Conservation (phyloP, 2,329 filamentous ascomycete species). For the Trichoderma koningiopsis region DNA sequence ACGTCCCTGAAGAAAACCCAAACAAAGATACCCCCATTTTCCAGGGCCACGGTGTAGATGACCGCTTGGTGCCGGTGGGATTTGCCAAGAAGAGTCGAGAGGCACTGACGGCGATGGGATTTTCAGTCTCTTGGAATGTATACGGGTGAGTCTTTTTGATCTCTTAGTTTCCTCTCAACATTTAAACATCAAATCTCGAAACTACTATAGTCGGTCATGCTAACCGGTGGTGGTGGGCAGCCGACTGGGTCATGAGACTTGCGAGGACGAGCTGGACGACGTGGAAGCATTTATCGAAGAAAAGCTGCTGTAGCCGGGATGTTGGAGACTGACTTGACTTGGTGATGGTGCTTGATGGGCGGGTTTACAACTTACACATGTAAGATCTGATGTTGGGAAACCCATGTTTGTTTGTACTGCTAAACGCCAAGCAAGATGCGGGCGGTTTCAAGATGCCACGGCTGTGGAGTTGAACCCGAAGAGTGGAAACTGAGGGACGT, state of each 20-base stretch:
- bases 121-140: constrained; percentile 72
- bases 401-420: neutral
- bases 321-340: neutral
- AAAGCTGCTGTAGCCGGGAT: neutral
- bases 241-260: constrained; percentile 73
- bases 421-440: neutral
- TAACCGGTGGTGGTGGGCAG: constrained; percentile 41
- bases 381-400: neutral
- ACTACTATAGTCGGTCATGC: neutral
- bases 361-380: neutral
- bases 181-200: neutral
- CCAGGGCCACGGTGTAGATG: constrained; percentile 77
- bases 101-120: constrained; percentile 65
- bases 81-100: constrained; percentile 69
- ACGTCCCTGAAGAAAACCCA: constrained; percentile 37
- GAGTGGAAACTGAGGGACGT: constrained; percentile 7
- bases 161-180: neutral
- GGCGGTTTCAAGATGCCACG: neutral
- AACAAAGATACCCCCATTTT: constrained; percentile 75
- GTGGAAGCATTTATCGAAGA: constrained; percentile 57
- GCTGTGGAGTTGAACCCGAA: neutral
- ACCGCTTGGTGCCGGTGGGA: constrained; percentile 68
- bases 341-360: neutral
- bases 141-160: constrained; percentile 62
- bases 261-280: constrained; percentile 78